Base-by-base conservation (phyloP, 768 basidiomycete genomes). In the Mrakia blollopis region DNA sequence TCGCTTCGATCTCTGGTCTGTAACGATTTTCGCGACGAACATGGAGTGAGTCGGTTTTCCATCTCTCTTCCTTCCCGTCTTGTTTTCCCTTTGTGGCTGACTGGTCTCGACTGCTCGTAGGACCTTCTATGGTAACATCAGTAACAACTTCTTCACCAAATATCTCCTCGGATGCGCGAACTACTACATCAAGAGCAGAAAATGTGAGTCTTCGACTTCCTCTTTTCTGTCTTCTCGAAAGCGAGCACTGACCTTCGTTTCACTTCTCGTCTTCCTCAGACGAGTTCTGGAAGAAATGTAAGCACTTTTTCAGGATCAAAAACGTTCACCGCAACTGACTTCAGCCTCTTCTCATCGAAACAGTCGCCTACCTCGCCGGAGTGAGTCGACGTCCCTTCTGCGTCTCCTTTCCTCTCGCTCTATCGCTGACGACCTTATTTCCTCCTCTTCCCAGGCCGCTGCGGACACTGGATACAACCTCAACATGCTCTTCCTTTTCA, bases 261-360 rank as follows among this genome's bases (percentile, higher is more conserved):
- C 47, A 18, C 13, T 18, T 21, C 18, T 50, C 18, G 0, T 21
- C 47, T 18, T 14, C 5, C 7, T 9, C 18, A 50, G 47, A 62
- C 28, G 57, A n/a, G 54, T 73, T 30, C 30, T 73, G 72, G 72
- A 39, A 61, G n/a, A 73, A 62, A 25, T 73, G 44, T 47, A 16
- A 47, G 44, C 14, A 47, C 9, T 2, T 2, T 47, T 47, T 16
- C 44, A 41, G 5, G 39, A 6, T 6, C 44, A 47, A 7, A 9
- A 7, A 14, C 14, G 2, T 47, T 14, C 13, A 2, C 2, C 44
- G 44, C 13, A 10, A 14, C 44, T 47, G 44, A 47, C 44, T 47
- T 10, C 14, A 47, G 9, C 14, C 44, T 47, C 44, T 7, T 47
- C n/a, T n/a, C n/a, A n/a, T 47, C 44, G 44, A 47, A 47, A 16